Percentiles rank a stretch among this genome's conserved stretches.
Conservation (phyloP, 768 basidiomycete genomes). For the Pleurotus giganteus region DNA sequence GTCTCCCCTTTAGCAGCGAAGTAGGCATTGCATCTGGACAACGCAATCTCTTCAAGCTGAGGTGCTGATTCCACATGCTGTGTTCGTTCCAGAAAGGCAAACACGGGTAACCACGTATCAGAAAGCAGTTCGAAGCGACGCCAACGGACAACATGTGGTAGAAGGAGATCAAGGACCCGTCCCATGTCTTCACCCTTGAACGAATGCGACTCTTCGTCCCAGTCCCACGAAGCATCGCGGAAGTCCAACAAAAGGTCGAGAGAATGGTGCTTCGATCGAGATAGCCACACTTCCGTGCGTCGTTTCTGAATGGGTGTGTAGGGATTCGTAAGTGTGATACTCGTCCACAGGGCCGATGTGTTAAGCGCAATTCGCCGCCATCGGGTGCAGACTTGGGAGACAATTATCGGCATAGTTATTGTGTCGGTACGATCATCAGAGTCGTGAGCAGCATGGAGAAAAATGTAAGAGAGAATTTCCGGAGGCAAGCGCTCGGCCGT, state of each 20-base stretch:
- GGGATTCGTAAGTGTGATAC: conserved; percentile 45
- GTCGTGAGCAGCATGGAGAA: conserved; percentile 26
- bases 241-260: conserved; percentile 56
- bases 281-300: conserved; percentile 36
- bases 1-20: conserved; percentile 41
- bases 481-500: conserved; percentile 26
- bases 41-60: conserved; percentile 36
- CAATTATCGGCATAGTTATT: conserved; percentile 24
- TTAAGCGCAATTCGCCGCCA: conserved; percentile 50
- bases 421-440: conserved; percentile 22
- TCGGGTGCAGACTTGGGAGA: conserved; percentile 48
- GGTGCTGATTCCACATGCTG: conserved; percentile 30
- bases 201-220: conserved; percentile 47
- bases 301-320: conserved; percentile 33
- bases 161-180: conserved; percentile 39
- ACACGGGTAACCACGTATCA: conserved; percentile 61
- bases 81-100: conserved; percentile 45
- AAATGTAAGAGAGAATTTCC: conserved; percentile 36
- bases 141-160: conserved; percentile 48
- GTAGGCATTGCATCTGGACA: conserved; percentile 60
- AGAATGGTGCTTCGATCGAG: conserved; percentile 43
- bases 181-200: conserved; percentile 45
- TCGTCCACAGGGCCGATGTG: conserved; percentile 48
- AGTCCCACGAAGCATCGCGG: conserved; percentile 56
- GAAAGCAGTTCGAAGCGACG: conserved; percentile 46